Evolutionary conservation across 208 protist genomes (phyloP).

Genomic region (Acanthamoeba healyi): DNA sequence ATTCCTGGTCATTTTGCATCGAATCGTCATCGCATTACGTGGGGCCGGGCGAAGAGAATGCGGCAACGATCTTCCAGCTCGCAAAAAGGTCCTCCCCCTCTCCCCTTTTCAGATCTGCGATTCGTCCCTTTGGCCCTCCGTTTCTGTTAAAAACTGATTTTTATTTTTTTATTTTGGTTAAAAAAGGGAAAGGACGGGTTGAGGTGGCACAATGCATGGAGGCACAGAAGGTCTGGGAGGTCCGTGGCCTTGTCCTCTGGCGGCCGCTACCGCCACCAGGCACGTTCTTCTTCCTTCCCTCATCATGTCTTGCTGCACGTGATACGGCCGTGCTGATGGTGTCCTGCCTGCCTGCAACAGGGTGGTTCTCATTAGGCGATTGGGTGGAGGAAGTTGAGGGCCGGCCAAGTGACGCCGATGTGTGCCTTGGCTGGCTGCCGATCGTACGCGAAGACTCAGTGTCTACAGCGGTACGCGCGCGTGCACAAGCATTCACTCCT

Average conservation of each 20-base stretch:
- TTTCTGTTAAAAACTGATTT: no score
- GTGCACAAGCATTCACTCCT: no score
- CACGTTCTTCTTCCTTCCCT: not conserved
- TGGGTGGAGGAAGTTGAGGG: slow-evolving; percentile 13
- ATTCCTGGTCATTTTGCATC: not conserved
- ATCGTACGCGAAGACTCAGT: not conserved
- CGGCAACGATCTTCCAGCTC: no score
- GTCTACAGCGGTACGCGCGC: not conserved
- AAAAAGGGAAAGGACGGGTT: not conserved
- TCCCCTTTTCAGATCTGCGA: no score
- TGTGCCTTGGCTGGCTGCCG: not conserved
- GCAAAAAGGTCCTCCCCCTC: not conserved
- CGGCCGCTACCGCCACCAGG: not conserved
- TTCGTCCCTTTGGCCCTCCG: not conserved
- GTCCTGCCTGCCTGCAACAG: not conserved
- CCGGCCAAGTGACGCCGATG: not conserved
- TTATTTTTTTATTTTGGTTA: not conserved
- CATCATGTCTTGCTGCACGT: not conserved
- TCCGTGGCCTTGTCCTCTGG: slow-evolving; percentile 14
- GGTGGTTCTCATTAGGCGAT: slow-evolving; percentile 10
- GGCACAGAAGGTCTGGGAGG: slow-evolving; percentile 9
- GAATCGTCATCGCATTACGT: no score
- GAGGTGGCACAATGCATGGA: slow-evolving; percentile 32
- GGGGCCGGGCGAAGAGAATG: no score
- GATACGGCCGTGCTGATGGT: not conserved